phyloP scores from a whole-genome alignment of 2,329 filamentous ascomycete species.

The Teratosphaeriaceae sp. region DNA sequence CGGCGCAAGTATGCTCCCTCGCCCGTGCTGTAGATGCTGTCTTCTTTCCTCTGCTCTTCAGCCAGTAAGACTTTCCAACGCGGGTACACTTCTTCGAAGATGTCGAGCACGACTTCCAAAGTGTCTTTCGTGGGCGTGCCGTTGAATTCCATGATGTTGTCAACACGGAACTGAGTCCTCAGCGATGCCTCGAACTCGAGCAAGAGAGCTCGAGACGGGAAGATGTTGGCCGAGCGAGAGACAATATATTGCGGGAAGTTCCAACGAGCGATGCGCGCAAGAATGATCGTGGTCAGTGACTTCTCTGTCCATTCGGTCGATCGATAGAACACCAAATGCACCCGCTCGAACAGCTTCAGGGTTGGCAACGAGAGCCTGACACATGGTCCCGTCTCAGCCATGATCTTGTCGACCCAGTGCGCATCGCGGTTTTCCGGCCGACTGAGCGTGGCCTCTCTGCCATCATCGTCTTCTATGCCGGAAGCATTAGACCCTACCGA shows the following conservation, averaged over 20 bases:
- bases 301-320: constrained; percentile 98
- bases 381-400: constrained; percentile 71
- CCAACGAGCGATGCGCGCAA: constrained; percentile 79
- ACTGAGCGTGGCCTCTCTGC: constrained; percentile 34
- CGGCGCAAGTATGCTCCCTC: constrained; percentile 85
- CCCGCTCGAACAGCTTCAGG: constrained; percentile 81
- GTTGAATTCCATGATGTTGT: constrained; percentile 73
- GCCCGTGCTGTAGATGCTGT: constrained; percentile 67
- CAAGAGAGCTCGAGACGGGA: constrained; percentile 64
- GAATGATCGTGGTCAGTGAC: constrained; percentile 87
- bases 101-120: constrained; percentile 60
- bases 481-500: constrained; percentile 44
- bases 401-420: constrained; percentile 71
- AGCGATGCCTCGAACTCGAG: constrained; percentile 87
- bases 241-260: constrained; percentile 91
- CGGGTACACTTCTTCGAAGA: constrained; percentile 68
- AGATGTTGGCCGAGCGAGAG: constrained; percentile 83
- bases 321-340: constrained; percentile 92
- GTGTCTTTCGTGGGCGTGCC: constrained; percentile 61
- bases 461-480: constrained; percentile 19
- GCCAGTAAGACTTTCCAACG: constrained; percentile 68
- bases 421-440: constrained; percentile 57
- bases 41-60: constrained; percentile 73
- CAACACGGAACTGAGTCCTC: constrained; percentile 72
- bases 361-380: constrained; percentile 68